These are phyloP conservation scores for Kandelia obovata DNA, from an alignment of 345 rosid species.

Conservation along the genomic window DNA sequence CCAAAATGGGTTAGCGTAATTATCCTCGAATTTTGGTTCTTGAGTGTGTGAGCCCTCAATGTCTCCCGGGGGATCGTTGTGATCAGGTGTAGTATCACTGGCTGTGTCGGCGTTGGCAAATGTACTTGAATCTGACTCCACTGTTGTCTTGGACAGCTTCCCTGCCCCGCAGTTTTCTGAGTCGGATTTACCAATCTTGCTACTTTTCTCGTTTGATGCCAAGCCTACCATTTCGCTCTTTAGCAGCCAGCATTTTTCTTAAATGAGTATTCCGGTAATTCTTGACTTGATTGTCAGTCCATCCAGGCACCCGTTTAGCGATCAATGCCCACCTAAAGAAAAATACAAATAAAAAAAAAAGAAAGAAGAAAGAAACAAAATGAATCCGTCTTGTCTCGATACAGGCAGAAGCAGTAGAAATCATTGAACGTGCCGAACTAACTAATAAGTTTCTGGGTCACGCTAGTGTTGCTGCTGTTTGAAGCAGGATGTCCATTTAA, in stretches of 20 bases:
- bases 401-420: background rate
- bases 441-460: no score
- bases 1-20: conserved; percentile 36
- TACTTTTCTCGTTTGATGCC: conserved; percentile 28
- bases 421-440: no score
- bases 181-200: conserved; percentile 12
- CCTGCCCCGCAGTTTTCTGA: background rate
- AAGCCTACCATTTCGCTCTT: background rate
- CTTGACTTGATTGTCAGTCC: conserved; percentile 74
- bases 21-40: conserved; percentile 18
- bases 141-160: no score
- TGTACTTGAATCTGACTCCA: no score
- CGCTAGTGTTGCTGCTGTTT: no score
- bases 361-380: background rate
- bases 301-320: conserved; percentile 62
- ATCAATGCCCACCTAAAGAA: conserved; percentile 60
- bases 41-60: conserved; percentile 9
- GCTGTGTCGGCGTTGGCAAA: background rate
- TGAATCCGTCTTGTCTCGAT: no score
- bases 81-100: conserved; percentile 8
- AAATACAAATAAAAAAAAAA: background rate
- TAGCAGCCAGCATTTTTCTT: conserved; percentile 40
- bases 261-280: conserved; percentile 61
- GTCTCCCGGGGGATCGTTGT: conserved; percentile 7
- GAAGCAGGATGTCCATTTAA: background rate